Base-by-base conservation (phyloP, 208 protist species). In the Crithidia bombi region DNA sequence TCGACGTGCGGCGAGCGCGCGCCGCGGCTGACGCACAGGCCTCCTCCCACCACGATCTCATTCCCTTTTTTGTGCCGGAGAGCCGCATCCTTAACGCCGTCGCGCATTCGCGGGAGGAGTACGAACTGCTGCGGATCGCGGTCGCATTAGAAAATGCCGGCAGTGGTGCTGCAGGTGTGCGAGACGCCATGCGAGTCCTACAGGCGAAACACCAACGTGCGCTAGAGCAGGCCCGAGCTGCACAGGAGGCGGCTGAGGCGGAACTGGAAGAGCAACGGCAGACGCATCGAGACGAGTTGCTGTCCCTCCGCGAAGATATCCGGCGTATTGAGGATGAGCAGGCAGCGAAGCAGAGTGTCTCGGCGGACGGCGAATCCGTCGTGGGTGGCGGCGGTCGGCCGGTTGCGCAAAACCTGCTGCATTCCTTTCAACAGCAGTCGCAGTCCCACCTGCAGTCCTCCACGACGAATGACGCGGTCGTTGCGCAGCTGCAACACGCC, bases 51-150 rank as follows among this genome's bases (percentile, higher is more conserved):
- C 33, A 3, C 12, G 54, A 23, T 19, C 38, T 7, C 38, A 43
- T 43, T 43, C 38, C 14, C 10, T 43, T 43, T 43, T 26, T 58
- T 23, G 41, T 67, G 25, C 39, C 38, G 9, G n/a, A 65, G 43
- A 80, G 74, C 49, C 36, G 52, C 43, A 52, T 59, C 17, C 65
- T 84, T 4, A 63, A 84, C 28, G 75, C 79, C 35, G 6, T 81
- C 30, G 75, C 79, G 3, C 73, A 64, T 51, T 75, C 73, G 32
- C 55, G 61, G 26, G 73, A 66, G 41, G 79, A 81, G 58, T 76
- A 72, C 57, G 21, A 51, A 25, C 41, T 73, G 11, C 52, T 75
- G 6, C 19, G 43, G 3, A 54, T 58, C 12, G 69, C 69, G 3
- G 21, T 81, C 57, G 58, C 55, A 30, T 36, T 26, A 54, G 63